Conservation (phyloP, 768 basidiomycete species). For the Kwoniella newhampshirensis region DNA sequence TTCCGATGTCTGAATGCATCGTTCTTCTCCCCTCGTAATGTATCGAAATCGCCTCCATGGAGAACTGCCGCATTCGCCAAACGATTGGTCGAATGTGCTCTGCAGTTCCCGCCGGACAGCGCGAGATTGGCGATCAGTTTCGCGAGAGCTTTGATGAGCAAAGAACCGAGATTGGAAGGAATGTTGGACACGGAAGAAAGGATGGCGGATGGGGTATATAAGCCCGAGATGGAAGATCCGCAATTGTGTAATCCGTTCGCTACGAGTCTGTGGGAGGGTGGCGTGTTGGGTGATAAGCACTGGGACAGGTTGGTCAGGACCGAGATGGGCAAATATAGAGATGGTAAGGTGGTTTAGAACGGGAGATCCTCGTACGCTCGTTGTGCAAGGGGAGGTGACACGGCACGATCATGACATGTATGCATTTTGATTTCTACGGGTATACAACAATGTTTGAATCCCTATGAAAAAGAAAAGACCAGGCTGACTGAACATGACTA, state of each 20-base stretch:
- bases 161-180: constrained; percentile 77
- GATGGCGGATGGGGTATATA: constrained; percentile 77
- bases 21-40: constrained; percentile 67
- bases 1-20: constrained; percentile 80
- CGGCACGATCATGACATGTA: too few relatives aligned
- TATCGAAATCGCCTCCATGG: constrained; percentile 60
- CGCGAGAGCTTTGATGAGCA: constrained; percentile 67
- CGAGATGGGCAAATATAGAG: constrained; percentile 59
- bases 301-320: constrained; percentile 67
- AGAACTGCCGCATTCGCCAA: constrained; percentile 90
- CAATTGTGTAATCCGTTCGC: constrained; percentile 61
- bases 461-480: too few relatives aligned
- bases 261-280: constrained; percentile 81
- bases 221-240: constrained; percentile 83
- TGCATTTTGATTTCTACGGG: too few relatives aligned
- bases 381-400: too few relatives aligned
- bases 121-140: constrained; percentile 72
- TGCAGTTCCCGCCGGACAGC: constrained; percentile 73
- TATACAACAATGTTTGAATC: too few relatives aligned
- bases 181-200: constrained; percentile 85
- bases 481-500: too few relatives aligned
- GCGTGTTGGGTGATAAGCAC: constrained; percentile 60
- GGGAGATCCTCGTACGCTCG: too few relatives aligned
- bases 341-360: constrained; percentile 21
- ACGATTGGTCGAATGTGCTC: constrained; percentile 74